These are phyloP conservation scores for Glycyrrhiza uralensis DNA, from an alignment of 306 rosid species.

Conservation along the genomic window DNA sequence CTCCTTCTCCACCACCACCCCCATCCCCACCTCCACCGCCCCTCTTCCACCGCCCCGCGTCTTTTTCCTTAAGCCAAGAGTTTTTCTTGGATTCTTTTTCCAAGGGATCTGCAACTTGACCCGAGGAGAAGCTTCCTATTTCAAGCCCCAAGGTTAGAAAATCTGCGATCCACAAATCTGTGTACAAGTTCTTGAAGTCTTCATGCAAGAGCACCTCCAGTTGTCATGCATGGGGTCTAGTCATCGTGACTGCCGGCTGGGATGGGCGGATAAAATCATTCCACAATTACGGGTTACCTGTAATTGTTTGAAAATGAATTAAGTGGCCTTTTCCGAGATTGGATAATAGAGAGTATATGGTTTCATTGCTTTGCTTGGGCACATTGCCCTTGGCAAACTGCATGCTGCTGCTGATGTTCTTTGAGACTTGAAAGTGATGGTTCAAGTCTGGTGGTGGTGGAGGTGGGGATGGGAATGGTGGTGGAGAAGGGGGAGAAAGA, in stretches of 20 bases:
- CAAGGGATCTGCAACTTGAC: slow-evolving; percentile 93
- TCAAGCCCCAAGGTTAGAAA: slow-evolving; percentile 42
- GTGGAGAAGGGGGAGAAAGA: too few relatives aligned
- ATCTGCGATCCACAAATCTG: slow-evolving; percentile 54
- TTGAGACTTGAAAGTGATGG: slow-evolving; percentile 9
- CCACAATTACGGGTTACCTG: slow-evolving; percentile 79
- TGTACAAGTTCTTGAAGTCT: slow-evolving; percentile 64
- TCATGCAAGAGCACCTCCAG: slow-evolving; percentile 66
- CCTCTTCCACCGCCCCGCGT: too few relatives aligned
- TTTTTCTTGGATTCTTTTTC: slow-evolving; percentile 66
- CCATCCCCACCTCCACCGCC: too few relatives aligned
- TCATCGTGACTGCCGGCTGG: slow-evolving; percentile 85
- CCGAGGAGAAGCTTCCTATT: slow-evolving; percentile 84
- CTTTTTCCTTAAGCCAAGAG: too few relatives aligned
- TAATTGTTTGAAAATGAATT: slow-evolving; percentile 48
- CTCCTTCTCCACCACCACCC: too few relatives aligned
- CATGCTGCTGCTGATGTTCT: slow-evolving; percentile 15
- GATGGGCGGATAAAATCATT: slow-evolving; percentile 83
- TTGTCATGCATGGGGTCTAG: slow-evolving; percentile 88
- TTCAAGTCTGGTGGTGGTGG: too few relatives aligned
- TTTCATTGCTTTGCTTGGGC: slow-evolving; percentile 27
- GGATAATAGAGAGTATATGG: slow-evolving; percentile 8
- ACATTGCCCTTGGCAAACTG: slow-evolving; percentile 12
- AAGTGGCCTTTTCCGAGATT: slow-evolving; percentile 23
- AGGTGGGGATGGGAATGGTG: too few relatives aligned